Conservation (phyloP, 495 filamentous ascomycete genomes). For the Rostrohypoxylon terebratum region DNA sequence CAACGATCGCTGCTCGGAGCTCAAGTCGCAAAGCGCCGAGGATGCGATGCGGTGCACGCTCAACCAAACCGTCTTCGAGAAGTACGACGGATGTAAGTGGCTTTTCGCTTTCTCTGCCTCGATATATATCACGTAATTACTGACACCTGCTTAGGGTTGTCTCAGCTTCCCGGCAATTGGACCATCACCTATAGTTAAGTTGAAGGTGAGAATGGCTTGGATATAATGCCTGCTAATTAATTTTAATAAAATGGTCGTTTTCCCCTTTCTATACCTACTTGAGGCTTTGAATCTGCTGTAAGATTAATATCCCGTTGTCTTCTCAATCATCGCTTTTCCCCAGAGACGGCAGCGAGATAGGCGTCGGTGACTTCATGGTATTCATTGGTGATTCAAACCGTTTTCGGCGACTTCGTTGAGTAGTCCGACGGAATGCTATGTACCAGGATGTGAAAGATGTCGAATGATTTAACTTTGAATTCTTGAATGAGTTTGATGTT, state of each 20-base stretch:
- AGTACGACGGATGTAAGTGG: slow-evolving; percentile 59
- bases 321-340: neutral
- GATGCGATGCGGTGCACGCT: slow-evolving; percentile 56
- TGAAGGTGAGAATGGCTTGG: neutral
- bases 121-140: neutral
- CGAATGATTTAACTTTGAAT: neutral
- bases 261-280: neutral
- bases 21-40: slow-evolving; percentile 54
- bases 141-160: slow-evolving; percentile 34
- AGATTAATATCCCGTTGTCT: neutral
- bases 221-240: neutral
- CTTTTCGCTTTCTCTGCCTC: neutral
- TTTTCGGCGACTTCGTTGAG: neutral
- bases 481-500: neutral
- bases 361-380: neutral
- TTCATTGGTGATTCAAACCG: neutral
- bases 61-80: slow-evolving; percentile 53
- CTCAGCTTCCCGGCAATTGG: slow-evolving; percentile 44
- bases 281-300: neutral
- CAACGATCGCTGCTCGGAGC: slow-evolving; percentile 49
- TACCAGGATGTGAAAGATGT: neutral
- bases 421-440: neutral
- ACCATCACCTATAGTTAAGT: slow-evolving; percentile 36
- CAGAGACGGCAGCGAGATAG: neutral
- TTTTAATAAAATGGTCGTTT: neutral